Conservation (phyloP, 805 yeast species). For the Candida xiaguanensis region DNA sequence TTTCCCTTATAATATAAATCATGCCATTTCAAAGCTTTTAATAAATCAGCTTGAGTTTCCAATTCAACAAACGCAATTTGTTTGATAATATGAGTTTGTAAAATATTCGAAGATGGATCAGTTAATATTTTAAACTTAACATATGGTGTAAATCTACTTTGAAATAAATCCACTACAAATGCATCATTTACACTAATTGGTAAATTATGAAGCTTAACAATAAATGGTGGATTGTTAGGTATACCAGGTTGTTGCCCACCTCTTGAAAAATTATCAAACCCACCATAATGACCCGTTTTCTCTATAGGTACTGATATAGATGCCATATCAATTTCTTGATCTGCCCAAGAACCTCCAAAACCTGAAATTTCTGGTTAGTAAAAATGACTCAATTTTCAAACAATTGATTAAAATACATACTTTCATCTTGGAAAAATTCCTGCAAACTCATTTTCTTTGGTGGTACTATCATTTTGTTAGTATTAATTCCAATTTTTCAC, state of each 20-base stretch:
- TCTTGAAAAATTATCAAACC: not conserved
- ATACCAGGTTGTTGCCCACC: not conserved
- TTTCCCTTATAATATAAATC: constrained; percentile 50
- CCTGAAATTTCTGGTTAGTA: constrained; percentile 25
- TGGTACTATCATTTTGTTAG: constrained; percentile 3
- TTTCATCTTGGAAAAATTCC: constrained; percentile 43
- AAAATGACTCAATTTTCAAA: not conserved
- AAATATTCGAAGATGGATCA: constrained; percentile 41
- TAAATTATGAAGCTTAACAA: constrained; percentile 57
- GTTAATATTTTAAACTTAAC: constrained; percentile 60
- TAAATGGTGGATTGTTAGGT: constrained; percentile 50
- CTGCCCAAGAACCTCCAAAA: constrained; percentile 48
- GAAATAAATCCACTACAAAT: constrained; percentile 56
- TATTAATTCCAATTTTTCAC: not conserved
- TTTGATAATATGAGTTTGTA: constrained; percentile 36
- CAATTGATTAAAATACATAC: constrained; percentile 27
- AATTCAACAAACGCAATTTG: constrained; percentile 67
- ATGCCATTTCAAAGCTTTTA: constrained; percentile 59
- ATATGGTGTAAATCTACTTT: constrained; percentile 56
- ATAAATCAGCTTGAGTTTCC: constrained; percentile 46
- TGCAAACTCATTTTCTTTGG: constrained; percentile 46
- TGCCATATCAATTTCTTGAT: constrained; percentile 41
- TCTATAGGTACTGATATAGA: constrained; percentile 45
- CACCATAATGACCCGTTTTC: constrained; percentile 15
- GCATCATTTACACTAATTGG: constrained; percentile 52